phyloP scores from a whole-genome alignment of 352 stramenopile species.

The Pythium rhizo-oryzae region DNA sequence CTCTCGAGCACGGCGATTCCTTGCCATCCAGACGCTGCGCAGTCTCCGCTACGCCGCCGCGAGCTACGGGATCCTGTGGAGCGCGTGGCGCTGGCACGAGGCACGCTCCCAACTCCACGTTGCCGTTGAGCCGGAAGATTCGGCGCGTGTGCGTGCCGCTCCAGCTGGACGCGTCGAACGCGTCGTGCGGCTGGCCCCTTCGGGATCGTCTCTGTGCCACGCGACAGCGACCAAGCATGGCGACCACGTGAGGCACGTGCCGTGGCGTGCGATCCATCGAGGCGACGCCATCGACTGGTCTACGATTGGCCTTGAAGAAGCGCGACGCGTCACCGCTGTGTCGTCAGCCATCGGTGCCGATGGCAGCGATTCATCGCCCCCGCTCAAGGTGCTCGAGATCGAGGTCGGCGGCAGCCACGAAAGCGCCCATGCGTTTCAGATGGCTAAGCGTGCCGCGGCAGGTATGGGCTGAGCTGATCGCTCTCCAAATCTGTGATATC shows the following conservation, averaged over 20 bases:
- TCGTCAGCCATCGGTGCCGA: neutral
- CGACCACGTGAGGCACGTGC: constrained; percentile 41
- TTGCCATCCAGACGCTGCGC: constrained; percentile 53
- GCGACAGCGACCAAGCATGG: constrained; percentile 48
- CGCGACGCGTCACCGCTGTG: neutral
- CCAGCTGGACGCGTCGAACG: constrained; percentile 31
- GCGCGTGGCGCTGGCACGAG: constrained; percentile 43
- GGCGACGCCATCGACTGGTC: constrained; percentile 30
- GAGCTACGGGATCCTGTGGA: constrained; percentile 71
- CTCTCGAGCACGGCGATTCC: constrained; percentile 35
- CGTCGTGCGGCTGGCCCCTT: constrained; percentile 52
- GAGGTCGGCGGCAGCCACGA: constrained; percentile 24
- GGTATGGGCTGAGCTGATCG: constrained; percentile 11
- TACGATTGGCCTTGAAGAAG: constrained; percentile 20
- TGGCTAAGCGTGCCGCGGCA: constrained; percentile 20
- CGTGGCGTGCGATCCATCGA: constrained; percentile 21
- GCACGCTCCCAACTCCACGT: constrained; percentile 3
- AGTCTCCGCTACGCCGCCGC: constrained; percentile 47
- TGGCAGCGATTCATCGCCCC: constrained; percentile 1
- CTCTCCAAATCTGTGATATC: neutral
- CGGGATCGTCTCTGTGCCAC: constrained; percentile 45
- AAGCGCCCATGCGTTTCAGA: constrained; percentile 7
- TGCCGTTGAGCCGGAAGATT: constrained; percentile 9
- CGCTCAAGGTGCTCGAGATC: constrained; percentile 25
- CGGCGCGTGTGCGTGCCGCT: constrained; percentile 3